Evolutionary conservation across 2,329 filamentous ascomycete species (phyloP).

Genomic region (Arthrocladium fulminans): DNA sequence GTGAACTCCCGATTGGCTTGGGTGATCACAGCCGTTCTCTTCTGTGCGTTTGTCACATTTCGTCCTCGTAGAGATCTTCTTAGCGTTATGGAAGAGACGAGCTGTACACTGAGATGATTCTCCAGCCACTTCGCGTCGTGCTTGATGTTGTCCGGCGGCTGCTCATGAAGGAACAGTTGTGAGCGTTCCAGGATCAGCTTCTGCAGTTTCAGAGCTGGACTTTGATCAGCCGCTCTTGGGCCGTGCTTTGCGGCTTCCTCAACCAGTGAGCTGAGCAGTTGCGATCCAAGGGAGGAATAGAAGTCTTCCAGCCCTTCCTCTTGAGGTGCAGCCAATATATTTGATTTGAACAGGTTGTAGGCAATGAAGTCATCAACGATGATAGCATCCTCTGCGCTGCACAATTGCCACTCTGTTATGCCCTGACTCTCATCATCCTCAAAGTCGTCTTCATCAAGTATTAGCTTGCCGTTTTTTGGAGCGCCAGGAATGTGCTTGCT

Average conservation of each 20-base stretch:
- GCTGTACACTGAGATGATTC: conserved; percentile 67
- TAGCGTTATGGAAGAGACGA: conserved; percentile 69
- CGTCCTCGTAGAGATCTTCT: conserved; percentile 66
- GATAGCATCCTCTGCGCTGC: conserved; percentile 61
- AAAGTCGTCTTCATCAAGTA: conserved; percentile 28
- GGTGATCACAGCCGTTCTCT: conserved; percentile 63
- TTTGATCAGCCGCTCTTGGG: conserved; percentile 55
- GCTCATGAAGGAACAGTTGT: conserved; percentile 81
- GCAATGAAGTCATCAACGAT: conserved; percentile 82
- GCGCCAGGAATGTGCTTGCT: conserved; percentile 59
- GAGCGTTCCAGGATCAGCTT: conserved; percentile 80
- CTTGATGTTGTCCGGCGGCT: conserved; percentile 66
- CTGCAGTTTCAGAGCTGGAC: conserved; percentile 58
- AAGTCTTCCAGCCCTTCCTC: conserved; percentile 80
- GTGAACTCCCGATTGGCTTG: conserved; percentile 49
- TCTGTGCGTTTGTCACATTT: conserved; percentile 61
- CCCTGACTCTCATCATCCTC: conserved; percentile 54
- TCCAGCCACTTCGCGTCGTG: conserved; percentile 88
- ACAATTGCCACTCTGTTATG: conserved; percentile 71
- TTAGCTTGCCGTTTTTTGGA: conserved; percentile 14
- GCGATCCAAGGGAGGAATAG: conserved; percentile 71
- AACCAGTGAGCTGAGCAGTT: conserved; percentile 66
- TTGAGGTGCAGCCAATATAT: conserved; percentile 76
- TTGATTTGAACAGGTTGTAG: conserved; percentile 78
- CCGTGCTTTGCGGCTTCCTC: conserved; percentile 70